Evolutionary conservation across 768 basidiomycete genomes (phyloP), one percentile per base, ranked within the genome.

Genomic region (Hypholoma fasciculare): DNA sequence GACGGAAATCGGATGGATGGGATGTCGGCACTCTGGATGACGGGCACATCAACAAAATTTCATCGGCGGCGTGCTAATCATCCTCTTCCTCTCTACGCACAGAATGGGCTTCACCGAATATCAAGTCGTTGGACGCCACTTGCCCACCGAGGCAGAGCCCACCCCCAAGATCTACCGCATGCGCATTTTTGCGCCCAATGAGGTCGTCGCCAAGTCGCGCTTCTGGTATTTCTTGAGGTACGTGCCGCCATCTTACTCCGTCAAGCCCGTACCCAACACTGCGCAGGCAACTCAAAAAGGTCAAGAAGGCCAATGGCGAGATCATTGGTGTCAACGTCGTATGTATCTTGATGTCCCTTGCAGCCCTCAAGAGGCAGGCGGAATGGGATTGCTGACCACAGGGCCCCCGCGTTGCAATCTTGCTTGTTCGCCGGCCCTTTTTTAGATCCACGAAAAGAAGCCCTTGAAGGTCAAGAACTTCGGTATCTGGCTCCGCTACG

Each of bases 401-500:
- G 63, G 63, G 46, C 57, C 54, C 52, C 50, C 57, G 58, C 61
- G 56, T 53, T 62, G 58, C 59, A 57, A 62, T 66, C 54, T 68
- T 71, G 66, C 69, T 67, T 64, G 64, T 65, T 67, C 67, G 58
- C 64, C 61, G 64, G 57, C 65, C 68, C 63, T 58, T 65, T 61
- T 68, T 64, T 86, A 98, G 96, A 98, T 98, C 73, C 86, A 90
- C 72, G 96, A 98, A 82, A 96, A 93, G 86, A 94, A 90, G 77
- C 97, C 97, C 20, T 73, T 97, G 76, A 96, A 96, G 81, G 91
- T 98, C 76, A 98, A 99, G 87, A 98, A 97, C 89, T 98, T 99
- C 73, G 97, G 97, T 65, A 92, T 99, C 80, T 98, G 97, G 97
- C 78, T 99, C 74, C 92, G 96, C 68, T 99, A 99, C 78, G 97